Base-by-base conservation (phyloP, 345 rosid genomes). In the Lepidium sativum region DNA sequence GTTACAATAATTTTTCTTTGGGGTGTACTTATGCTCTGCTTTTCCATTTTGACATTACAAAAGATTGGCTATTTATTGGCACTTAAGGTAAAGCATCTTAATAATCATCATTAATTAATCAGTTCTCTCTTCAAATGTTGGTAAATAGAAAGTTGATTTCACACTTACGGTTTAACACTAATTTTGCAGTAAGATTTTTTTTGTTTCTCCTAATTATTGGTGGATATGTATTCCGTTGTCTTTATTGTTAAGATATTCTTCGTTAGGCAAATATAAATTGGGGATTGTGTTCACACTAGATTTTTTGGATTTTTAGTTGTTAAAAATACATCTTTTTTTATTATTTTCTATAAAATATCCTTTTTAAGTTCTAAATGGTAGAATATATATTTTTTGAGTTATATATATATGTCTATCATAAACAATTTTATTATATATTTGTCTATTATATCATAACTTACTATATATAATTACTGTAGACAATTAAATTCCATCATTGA, bases 51-150 rank as follows among this genome's bases (percentile, higher is more conserved):
- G 37, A 70, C 63, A 49, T 70, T 61, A 69, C 37, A 34, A 11
- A 61, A 44, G 68, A 61, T 69, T 52, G 55, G 55, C 39, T 61
- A 44, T 61, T 44, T 40, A 61, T 53, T 43, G 38, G 42, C 31
- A 18, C 6, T 62, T 70, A 17, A 43, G 74, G 68, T 70, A 37
- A 62, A 54, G n/a, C 56, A 70, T 61, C 74, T 6, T 61, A 61
- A 61, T 70, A 53, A 41, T 42, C 67, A 60, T 42, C 73, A 50
- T 69, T 60, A 14, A 69, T 35, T 60, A 18, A 69, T 35, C 15
- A 12, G 3, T 23, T 20, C 0, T 35, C 0, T 35, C 3, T 44
- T 60, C 45, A 60, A 33, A 41, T 33, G 6, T 29, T 18, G 27
- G 48, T 38, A 17, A 68, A 27, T 27, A 12, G 37, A 34, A 53